A percentile compares a stretch with the other conserved stretches of the same genome.
Conservation (phyloP, 371 early-diverging fungal species). For the Lichtheimia corymbifera region DNA sequence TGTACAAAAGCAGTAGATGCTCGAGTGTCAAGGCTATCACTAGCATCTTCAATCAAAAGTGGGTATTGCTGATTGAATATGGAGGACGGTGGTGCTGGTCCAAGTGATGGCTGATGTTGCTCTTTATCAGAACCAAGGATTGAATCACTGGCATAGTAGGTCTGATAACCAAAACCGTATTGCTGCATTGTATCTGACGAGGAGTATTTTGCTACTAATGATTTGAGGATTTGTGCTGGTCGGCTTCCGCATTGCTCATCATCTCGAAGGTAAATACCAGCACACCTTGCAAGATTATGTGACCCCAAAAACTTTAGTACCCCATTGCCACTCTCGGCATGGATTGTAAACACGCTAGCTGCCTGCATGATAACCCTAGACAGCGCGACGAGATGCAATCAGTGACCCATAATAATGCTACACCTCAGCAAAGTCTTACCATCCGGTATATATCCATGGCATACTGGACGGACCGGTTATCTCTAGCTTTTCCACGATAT, state of each 20-base stretch:
- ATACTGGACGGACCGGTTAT: conserved; percentile 16
- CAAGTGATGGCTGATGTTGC: neutral
- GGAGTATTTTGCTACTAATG: neutral
- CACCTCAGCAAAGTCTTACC: conserved; percentile 21
- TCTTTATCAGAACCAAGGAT: neutral
- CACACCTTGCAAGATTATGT: conserved; percentile 23
- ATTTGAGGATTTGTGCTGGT: conserved; percentile 9
- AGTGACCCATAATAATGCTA: too few species aligned
- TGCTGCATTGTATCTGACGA: neutral
- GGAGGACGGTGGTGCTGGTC: neutral
- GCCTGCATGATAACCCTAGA: conserved; percentile 38
- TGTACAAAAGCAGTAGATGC: too few species aligned
- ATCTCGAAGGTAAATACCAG: conserved; percentile 18
- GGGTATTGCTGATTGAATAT: too few species aligned
- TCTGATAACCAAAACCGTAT: too few species aligned
- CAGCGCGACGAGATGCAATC: neutral
- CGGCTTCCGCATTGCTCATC: conserved; percentile 14
- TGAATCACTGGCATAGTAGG: neutral
- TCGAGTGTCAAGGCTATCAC: too few species aligned
- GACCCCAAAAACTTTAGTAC: conserved; percentile 21
- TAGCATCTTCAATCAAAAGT: too few species aligned
- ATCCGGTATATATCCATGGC: conserved; percentile 38
- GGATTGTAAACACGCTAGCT: conserved; percentile 40
- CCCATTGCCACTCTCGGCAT: conserved; percentile 32
- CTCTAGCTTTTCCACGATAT: conserved; percentile 23